phyloP scores from a whole-genome alignment of 116 monocot genomes.

The Dioscorea cayenensis region DNA sequence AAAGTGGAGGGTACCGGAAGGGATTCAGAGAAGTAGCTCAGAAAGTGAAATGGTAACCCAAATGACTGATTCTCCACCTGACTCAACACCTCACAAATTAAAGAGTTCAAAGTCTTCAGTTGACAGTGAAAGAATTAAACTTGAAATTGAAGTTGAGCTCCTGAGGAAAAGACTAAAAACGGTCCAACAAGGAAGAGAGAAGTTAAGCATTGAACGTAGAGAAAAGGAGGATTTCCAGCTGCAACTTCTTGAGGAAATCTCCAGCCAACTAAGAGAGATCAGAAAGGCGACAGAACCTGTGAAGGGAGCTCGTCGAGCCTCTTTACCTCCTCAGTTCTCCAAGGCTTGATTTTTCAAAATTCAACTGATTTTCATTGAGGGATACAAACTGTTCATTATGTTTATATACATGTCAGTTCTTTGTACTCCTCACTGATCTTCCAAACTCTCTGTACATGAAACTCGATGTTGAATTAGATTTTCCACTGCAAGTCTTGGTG shows the following conservation, averaged over 20 bases:
- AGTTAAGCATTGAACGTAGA: slow-evolving; percentile 39
- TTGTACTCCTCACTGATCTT: no score
- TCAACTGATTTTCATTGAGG: neutral
- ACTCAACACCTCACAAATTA: slow-evolving; percentile 22
- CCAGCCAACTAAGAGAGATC: slow-evolving; percentile 56
- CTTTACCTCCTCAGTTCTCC: slow-evolving; percentile 36
- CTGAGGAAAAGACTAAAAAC: slow-evolving; percentile 62
- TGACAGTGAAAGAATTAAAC: slow-evolving; percentile 44
- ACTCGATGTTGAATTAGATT: no score
- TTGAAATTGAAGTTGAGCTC: slow-evolving; percentile 72
- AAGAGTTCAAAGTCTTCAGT: slow-evolving; percentile 49
- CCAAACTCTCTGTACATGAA: no score
- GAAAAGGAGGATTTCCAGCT: slow-evolving; percentile 52
- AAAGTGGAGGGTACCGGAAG: slow-evolving; percentile 12
- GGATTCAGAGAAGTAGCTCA: slow-evolving; percentile 29
- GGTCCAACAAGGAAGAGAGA: slow-evolving; percentile 68
- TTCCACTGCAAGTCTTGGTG: no score
- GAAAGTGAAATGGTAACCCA: slow-evolving; percentile 21
- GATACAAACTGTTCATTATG: neutral
- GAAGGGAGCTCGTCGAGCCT: slow-evolving; percentile 20
- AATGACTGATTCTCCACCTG: slow-evolving; percentile 4
- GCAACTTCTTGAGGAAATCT: slow-evolving; percentile 67
- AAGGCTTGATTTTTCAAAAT: slow-evolving; percentile 28
- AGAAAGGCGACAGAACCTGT: slow-evolving; percentile 31
- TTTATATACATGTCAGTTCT: neutral